Conservation (phyloP, 768 basidiomycete genomes). For the Termitomyces titanicus region DNA sequence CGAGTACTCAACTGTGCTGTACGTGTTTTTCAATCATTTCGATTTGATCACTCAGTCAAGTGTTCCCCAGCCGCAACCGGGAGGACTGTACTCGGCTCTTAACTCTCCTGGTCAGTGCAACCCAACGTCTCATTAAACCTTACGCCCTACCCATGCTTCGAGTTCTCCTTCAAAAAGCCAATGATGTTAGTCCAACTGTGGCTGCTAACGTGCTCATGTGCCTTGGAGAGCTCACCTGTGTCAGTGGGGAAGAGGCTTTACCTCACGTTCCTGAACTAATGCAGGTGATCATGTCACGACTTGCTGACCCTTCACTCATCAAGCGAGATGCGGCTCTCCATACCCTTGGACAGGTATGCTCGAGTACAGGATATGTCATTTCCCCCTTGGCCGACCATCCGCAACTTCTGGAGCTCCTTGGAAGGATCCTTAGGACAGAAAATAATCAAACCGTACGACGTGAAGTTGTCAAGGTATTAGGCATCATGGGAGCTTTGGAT, state of each 20-base stretch:
- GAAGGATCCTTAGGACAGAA: slow-evolving; percentile 83
- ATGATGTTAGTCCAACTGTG: slow-evolving; percentile 80
- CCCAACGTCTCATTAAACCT: slow-evolving; percentile 90
- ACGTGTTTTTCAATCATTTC: background rate
- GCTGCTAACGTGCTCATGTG: slow-evolving; percentile 92
- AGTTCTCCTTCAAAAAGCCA: slow-evolving; percentile 86
- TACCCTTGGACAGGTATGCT: slow-evolving; percentile 93
- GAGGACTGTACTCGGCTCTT: slow-evolving; percentile 93
- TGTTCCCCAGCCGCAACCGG: slow-evolving; percentile 58
- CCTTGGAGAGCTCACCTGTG: slow-evolving; percentile 88
- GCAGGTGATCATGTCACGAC: slow-evolving; percentile 81
- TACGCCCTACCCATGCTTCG: slow-evolving; percentile 95
- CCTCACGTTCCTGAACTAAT: slow-evolving; percentile 85
- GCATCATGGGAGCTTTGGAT: slow-evolving; percentile 93
- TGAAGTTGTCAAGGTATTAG: slow-evolving; percentile 92
- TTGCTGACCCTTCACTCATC: slow-evolving; percentile 83
- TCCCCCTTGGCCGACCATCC: slow-evolving; percentile 89
- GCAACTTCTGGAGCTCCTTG: slow-evolving; percentile 80
- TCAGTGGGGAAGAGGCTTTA: slow-evolving; percentile 89
- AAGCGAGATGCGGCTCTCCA: slow-evolving; percentile 94
- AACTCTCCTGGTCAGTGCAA: slow-evolving; percentile 85
- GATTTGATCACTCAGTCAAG: background rate
- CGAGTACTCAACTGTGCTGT: slow-evolving; percentile 90
- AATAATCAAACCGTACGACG: slow-evolving; percentile 64
- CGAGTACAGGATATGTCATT: slow-evolving; percentile 94